phyloP scores from a whole-genome alignment of 768 basidiomycete species.

The Suillus fuscotomentosus region DNA sequence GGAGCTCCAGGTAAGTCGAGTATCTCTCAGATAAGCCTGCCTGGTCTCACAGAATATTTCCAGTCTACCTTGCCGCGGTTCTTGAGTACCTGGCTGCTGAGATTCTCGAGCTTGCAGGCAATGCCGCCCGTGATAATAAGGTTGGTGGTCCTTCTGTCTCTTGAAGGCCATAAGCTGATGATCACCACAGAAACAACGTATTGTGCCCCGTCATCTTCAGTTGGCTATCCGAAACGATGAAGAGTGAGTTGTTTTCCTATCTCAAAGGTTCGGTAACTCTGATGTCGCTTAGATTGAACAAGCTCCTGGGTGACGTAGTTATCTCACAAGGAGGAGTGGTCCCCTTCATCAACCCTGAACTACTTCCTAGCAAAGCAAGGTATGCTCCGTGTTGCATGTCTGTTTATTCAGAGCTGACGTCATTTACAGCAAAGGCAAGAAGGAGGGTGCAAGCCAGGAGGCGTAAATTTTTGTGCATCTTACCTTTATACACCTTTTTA shows the following conservation, averaged over 20 bases:
- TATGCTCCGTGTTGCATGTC: constrained; percentile 8
- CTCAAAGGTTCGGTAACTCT: not conserved
- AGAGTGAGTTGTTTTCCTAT: constrained; percentile 45
- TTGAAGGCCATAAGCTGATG: not conserved
- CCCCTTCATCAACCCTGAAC: constrained; percentile 57
- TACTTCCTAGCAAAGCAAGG: constrained; percentile 32
- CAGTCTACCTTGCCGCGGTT: constrained; percentile 88
- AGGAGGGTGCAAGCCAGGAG: constrained; percentile 32
- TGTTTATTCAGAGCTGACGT: constrained; percentile 6
- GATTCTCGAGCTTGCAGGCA: constrained; percentile 90
- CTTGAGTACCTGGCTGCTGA: constrained; percentile 92
- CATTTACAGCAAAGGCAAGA: constrained; percentile 31
- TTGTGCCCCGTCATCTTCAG: constrained; percentile 90
- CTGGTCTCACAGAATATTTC: constrained; percentile 1
- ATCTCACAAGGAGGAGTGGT: constrained; percentile 92
- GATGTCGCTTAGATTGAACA: constrained; percentile 52
- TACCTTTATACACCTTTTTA: constrained; percentile 26
- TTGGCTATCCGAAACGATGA: constrained; percentile 92
- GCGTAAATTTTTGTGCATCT: constrained; percentile 18
- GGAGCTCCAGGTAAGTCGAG: constrained; percentile 70
- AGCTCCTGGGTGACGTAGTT: constrained; percentile 80
- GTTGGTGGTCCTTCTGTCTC: constrained; percentile 8
- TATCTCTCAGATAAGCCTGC: not conserved
- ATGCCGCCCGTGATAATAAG: constrained; percentile 52
- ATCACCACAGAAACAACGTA: constrained; percentile 73